phyloP scores from a whole-genome alignment of 176 grass and related monocot genomes.

The Carex kokanica region DNA sequence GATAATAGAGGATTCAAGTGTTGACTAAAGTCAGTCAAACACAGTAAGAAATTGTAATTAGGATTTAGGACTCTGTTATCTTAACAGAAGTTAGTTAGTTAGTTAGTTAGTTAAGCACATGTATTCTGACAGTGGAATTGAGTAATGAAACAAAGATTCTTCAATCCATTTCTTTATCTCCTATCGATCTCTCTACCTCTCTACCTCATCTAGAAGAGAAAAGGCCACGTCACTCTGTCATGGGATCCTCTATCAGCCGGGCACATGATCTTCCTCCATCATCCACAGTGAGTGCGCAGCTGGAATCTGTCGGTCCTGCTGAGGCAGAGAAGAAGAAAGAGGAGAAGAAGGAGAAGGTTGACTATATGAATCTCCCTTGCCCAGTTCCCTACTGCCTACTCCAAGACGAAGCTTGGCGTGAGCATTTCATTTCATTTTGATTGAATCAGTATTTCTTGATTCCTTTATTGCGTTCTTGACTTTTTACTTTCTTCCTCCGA shows the following conservation, averaged over 20 bases:
- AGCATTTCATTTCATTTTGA: not conserved
- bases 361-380: slow-evolving; percentile 68
- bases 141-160: too few relatives aligned
- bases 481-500: slow-evolving; percentile 4
- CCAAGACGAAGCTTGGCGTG: slow-evolving; percentile 61
- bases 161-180: too few relatives aligned
- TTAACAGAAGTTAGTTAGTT: too few relatives aligned
- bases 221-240: not conserved
- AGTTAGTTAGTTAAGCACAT: too few relatives aligned
- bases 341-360: slow-evolving; percentile 50
- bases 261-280: not conserved
- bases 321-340: slow-evolving; percentile 16
- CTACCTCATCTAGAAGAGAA: not conserved
- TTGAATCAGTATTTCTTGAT: not conserved
- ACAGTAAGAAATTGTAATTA: too few relatives aligned
- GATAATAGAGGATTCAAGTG: too few relatives aligned
- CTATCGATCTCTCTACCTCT: too few relatives aligned
- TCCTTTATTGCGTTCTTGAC: slow-evolving; percentile 12
- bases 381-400: slow-evolving; percentile 55
- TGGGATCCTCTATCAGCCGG: slow-evolving; percentile 31
- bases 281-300: not conserved
- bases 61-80: too few relatives aligned
- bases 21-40: too few relatives aligned
- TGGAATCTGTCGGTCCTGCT: not conserved
- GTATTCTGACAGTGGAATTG: too few relatives aligned